phyloP scores from a whole-genome alignment of 768 basidiomycete species.

The Xerocomellus chrysenteron region DNA sequence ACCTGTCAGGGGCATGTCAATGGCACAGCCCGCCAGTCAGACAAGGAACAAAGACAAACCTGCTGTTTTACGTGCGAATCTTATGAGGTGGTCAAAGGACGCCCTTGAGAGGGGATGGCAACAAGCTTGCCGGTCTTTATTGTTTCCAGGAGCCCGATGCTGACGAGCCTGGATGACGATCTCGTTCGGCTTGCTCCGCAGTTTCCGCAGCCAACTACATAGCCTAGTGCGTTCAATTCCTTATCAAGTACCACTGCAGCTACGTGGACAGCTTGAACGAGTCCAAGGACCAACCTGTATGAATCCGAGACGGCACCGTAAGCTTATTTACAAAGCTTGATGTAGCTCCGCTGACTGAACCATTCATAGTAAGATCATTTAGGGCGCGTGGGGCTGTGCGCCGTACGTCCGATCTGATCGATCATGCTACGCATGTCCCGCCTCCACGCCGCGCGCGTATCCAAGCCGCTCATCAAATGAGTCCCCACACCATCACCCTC shows the following conservation, averaged over 20 bases:
- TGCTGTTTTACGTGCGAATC: not conserved
- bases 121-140: not conserved
- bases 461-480: not conserved
- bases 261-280: too few species aligned
- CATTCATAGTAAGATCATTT: too few species aligned
- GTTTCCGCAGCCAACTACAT: not conserved
- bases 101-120: not conserved
- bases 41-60: not conserved
- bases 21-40: not conserved
- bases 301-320: too few species aligned
- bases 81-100: not conserved
- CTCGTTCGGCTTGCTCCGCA: not conserved
- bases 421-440: too few species aligned
- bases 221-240: too few species aligned
- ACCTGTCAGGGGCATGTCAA: conserved; percentile 1
- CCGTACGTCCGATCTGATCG: too few species aligned
- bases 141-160: not conserved
- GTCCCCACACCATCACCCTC: conserved; percentile 35
- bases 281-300: too few species aligned
- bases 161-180: not conserved
- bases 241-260: too few species aligned
- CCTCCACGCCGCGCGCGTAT: too few species aligned
- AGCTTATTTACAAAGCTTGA: too few species aligned
- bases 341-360: too few species aligned
- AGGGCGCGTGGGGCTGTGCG: too few species aligned